Evolutionary conservation across 352 stramenopile genomes (phyloP).

Genomic region (Pelagophyceae sp.): DNA sequence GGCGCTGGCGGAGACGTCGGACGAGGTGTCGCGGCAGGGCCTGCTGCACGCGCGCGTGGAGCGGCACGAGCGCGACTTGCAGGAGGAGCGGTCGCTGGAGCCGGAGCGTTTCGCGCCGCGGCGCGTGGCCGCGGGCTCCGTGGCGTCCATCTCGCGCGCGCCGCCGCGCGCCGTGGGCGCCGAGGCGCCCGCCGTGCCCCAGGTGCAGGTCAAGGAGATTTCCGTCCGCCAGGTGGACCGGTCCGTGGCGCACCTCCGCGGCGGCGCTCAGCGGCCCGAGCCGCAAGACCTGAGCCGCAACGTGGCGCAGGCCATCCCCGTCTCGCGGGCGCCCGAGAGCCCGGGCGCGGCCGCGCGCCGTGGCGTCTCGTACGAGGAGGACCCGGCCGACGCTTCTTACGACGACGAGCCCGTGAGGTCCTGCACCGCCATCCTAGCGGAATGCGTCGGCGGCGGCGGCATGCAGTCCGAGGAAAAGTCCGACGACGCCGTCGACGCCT

Average conservation of each 20-base stretch:
- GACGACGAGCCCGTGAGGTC: neutral
- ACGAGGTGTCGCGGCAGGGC: constrained; percentile 39
- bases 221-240: constrained; percentile 76
- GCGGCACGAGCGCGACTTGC: constrained; percentile 63
- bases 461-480: neutral
- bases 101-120: constrained; percentile 54
- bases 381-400: no score
- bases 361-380: no score
- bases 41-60: constrained; percentile 51
- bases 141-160: neutral
- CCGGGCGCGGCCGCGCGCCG: no score
- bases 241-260: constrained; percentile 64
- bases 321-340: neutral
- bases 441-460: neutral
- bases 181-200: constrained; percentile 48
- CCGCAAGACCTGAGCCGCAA: neutral
- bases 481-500: neutral
- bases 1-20: constrained; percentile 21
- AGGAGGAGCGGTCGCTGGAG: constrained; percentile 60
- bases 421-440: constrained; percentile 9
- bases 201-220: constrained; percentile 70
- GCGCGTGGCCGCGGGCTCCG: neutral
- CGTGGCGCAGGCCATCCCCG: neutral
- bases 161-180: constrained; percentile 41
- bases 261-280: constrained; percentile 19